phyloP scores from a whole-genome alignment of 192 early-diverging fungal species.

The Glomus cerebriforme region DNA sequence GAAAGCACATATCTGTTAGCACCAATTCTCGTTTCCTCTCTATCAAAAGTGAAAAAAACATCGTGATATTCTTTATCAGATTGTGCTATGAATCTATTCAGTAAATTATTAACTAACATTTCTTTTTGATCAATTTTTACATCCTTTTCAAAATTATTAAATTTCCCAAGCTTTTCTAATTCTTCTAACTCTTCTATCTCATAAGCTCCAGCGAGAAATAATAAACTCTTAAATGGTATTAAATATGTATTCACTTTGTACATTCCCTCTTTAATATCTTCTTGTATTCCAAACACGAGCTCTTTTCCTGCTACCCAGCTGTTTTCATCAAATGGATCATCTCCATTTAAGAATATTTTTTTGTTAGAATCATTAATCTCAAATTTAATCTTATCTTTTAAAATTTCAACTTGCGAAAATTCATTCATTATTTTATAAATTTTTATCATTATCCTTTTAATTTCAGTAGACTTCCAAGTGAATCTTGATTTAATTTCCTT shows the following conservation, averaged over 20 bases:
- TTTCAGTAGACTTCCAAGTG: too few relatives aligned
- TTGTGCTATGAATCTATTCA: neutral
- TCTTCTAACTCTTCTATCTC: neutral
- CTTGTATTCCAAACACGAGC: neutral
- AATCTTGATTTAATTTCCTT: too few relatives aligned
- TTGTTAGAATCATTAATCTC: neutral
- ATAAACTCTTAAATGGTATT: neutral
- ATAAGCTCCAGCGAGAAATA: neutral
- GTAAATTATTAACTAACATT: neutral
- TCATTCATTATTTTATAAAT: neutral
- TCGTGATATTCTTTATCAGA: neutral
- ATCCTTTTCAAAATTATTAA: too few relatives aligned
- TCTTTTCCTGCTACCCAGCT: conserved; percentile 1
- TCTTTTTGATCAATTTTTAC: neutral
- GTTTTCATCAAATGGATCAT: neutral
- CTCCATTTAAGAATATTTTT: neutral
- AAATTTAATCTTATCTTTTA: neutral
- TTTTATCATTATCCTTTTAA: neutral
- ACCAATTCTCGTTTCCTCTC: neutral
- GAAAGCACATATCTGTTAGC: neutral
- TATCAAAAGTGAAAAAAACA: neutral
- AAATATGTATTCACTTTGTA: neutral
- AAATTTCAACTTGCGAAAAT: neutral
- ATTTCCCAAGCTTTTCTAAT: too few relatives aligned
- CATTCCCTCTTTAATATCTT: neutral